Evolutionary conservation across 345 rosid genomes (phyloP).

Genomic region (Citrus australasica): DNA sequence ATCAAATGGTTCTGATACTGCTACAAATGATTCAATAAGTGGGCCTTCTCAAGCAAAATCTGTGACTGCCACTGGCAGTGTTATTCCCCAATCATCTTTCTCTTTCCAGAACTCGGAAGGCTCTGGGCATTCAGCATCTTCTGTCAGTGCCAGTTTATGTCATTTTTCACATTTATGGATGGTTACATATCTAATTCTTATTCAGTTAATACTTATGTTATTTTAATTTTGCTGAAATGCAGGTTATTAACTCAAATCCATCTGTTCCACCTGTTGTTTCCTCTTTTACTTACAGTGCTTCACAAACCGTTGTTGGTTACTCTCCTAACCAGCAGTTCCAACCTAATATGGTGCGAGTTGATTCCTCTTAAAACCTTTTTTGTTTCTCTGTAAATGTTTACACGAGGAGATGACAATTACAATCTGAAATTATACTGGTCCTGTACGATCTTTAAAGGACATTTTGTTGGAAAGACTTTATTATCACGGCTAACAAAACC

Average conservation of each 20-base stretch:
- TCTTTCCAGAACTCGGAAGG: slow-evolving; percentile 16
- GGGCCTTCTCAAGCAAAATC: slow-evolving; percentile 21
- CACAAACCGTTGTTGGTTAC: slow-evolving; percentile 18
- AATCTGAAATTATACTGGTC: not conserved
- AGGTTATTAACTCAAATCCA: slow-evolving; percentile 22
- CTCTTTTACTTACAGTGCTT: slow-evolving; percentile 15
- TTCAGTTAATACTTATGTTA: not conserved
- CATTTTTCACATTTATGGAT: not conserved
- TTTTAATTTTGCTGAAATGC: not conserved
- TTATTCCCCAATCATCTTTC: slow-evolving; percentile 23
- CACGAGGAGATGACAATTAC: not conserved
- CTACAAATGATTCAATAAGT: slow-evolving; percentile 7
- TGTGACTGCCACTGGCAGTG: slow-evolving; percentile 15
- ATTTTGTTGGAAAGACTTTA: not conserved
- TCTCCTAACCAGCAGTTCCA: slow-evolving; percentile 17
- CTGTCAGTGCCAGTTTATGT: slow-evolving; percentile 11
- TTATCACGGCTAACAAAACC: not conserved
- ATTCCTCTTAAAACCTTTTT: not conserved
- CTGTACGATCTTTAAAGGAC: not conserved
- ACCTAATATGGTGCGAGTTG: slow-evolving; percentile 25
- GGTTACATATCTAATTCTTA: not conserved
- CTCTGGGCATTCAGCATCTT: slow-evolving; percentile 1
- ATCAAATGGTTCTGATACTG: slow-evolving; percentile 1
- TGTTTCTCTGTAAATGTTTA: not conserved
- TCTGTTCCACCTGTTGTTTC: slow-evolving; percentile 5